Percentiles rank a stretch among this genome's conserved stretches.
These are phyloP conservation scores for Phytophthora ohioensis DNA, from an alignment of 352 stramenopile species.

Conservation along the genomic window DNA sequence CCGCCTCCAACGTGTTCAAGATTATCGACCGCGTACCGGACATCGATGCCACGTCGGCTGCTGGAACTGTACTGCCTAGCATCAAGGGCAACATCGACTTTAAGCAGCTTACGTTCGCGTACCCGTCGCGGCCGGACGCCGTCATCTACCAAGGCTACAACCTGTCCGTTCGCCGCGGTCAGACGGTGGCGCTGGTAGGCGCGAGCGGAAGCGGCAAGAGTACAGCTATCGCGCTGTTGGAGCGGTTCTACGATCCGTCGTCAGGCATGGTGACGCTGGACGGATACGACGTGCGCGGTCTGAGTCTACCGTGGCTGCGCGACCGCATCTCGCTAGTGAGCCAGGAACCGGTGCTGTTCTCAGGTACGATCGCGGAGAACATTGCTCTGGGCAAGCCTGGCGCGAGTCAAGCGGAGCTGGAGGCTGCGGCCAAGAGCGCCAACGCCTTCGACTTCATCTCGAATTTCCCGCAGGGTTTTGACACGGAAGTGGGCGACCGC, in stretches of 20 bases:
- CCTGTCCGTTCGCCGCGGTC: slow-evolving; percentile 68
- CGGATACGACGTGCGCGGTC: slow-evolving; percentile 62
- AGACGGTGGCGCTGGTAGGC: slow-evolving; percentile 90
- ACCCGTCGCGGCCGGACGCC: slow-evolving; percentile 83
- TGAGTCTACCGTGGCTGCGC: slow-evolving; percentile 64
- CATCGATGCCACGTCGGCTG: slow-evolving; percentile 43
- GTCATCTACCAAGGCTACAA: slow-evolving; percentile 82
- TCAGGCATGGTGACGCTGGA: slow-evolving; percentile 76
- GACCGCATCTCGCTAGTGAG: slow-evolving; percentile 34
- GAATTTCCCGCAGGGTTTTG: slow-evolving; percentile 90
- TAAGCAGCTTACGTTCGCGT: slow-evolving; percentile 89
- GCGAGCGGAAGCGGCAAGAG: slow-evolving; percentile 87
- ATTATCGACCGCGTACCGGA: slow-evolving; percentile 75
- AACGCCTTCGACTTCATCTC: slow-evolving; percentile 90
- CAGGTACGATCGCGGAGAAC: slow-evolving; percentile 30
- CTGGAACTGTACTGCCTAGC: slow-evolving; percentile 21
- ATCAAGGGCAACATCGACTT: slow-evolving; percentile 82
- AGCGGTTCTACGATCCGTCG: slow-evolving; percentile 36
- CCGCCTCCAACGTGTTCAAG: slow-evolving; percentile 74
- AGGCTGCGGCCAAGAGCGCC: slow-evolving; percentile 85
- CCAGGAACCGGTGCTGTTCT: slow-evolving; percentile 31
- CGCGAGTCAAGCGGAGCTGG: slow-evolving; percentile 30
- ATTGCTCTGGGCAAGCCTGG: slow-evolving; percentile 25
- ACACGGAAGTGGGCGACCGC: slow-evolving; percentile 31
- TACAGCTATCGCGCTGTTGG: slow-evolving; percentile 76